These are phyloP conservation scores for Fusarium oligoseptatum DNA, from an alignment of 2,329 filamentous ascomycete genomes.

Conservation along the genomic window DNA sequence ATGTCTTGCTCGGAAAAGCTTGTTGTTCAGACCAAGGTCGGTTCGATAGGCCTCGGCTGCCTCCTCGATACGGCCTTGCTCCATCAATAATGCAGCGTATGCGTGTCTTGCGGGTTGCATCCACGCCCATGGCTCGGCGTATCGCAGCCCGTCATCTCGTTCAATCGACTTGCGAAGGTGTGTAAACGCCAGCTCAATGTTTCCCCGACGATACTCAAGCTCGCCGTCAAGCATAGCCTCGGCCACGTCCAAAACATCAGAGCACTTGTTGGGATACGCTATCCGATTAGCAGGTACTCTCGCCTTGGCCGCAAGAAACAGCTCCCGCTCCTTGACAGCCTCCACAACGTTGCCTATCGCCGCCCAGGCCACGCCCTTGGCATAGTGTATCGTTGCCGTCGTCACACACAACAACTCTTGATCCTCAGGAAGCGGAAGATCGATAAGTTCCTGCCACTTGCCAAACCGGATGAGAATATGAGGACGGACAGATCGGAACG, in stretches of 20 bases:
- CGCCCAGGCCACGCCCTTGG: conserved; percentile 74
- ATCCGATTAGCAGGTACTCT: conserved; percentile 69
- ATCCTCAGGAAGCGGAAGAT: conserved; percentile 68
- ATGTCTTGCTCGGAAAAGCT: conserved; percentile 70
- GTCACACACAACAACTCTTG: conserved; percentile 73
- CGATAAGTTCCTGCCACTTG: conserved; percentile 74
- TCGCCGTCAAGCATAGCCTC: conserved; percentile 78
- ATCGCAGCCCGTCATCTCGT: conserved; percentile 72
- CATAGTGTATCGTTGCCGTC: conserved; percentile 76
- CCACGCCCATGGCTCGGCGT: conserved; percentile 81
- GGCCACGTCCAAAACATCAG: conserved; percentile 72
- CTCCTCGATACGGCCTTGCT: conserved; percentile 69
- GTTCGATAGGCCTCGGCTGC: conserved; percentile 69
- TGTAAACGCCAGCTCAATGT: conserved; percentile 69
- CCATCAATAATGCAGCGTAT: conserved; percentile 74
- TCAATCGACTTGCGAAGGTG: conserved; percentile 67
- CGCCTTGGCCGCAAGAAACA: conserved; percentile 64
- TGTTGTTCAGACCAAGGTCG: conserved; percentile 69
- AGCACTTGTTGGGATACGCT: conserved; percentile 76
- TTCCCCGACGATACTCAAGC: conserved; percentile 73
- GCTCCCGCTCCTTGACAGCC: conserved; percentile 62
- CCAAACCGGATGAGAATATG: conserved; percentile 81
- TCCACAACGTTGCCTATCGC: conserved; percentile 65
- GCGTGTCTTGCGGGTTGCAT: conserved; percentile 80
- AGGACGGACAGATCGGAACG: conserved; percentile 72